Base-by-base conservation (phyloP, 176 grass and related monocot species). In the Eleusine indica region DNA sequence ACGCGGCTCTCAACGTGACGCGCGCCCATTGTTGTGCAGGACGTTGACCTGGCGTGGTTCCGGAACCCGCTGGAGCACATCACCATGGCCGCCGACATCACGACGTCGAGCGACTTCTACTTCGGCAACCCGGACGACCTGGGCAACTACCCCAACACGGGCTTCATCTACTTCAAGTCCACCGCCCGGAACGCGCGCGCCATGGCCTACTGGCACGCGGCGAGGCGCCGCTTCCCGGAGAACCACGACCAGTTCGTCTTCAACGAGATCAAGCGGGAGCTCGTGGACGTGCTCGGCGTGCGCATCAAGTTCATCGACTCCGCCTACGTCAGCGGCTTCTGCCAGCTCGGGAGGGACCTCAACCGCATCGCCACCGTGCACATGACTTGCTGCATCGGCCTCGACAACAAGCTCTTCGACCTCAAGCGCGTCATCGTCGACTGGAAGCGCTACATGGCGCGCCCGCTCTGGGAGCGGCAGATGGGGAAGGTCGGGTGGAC, bases 81-180 rank as follows among this genome's bases (percentile, higher is more conserved):
- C 76, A 91, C 91, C 42, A 5, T 74, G 38, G 88, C 87, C 32
- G 82, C 90, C 15, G 84, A 97, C 88, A 91, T 94, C 80, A 87
- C 91, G 21, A 82, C 90, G 52, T 94, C 95, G 15, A 94, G 95
- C 70, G 95, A 97, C 81, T 89, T 89, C 79, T 97, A 91, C 90
- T 91, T 93, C 82, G 92, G 92, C 39, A 68, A 94, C 81, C 84
- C 88, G 47, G 71, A 92, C n/a, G 82, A 84, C 80, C 78, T 98
- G 12, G 82, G 93, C 3, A 98, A 98, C 75, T 91, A 22, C 78
- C 95, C 95, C 0, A 98, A 94, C 89, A 95, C 89, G 1, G 95
- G 95, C 19, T 98, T 98, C 89, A 95, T 93, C 74, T 95, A 93
- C 79, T 91, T 95, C 82, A 94, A 92, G 87, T 77, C 91, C 74